A percentile compares a stretch with the other conserved stretches of the same genome.
phyloP scores from a whole-genome alignment of 495 filamentous ascomycete genomes.

The Neurospora hispaniola region DNA sequence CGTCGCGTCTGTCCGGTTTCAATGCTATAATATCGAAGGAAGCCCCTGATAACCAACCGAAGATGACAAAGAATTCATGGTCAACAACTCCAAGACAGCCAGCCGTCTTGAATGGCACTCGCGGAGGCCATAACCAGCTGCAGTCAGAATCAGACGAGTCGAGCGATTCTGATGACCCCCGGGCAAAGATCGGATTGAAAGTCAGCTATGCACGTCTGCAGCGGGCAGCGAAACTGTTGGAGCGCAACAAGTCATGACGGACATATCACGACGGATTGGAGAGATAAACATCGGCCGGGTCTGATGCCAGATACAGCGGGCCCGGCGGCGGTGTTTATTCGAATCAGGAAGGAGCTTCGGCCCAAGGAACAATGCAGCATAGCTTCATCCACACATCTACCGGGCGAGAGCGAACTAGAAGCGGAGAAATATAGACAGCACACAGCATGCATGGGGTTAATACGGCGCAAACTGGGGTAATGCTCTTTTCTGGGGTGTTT shows the following conservation, averaged over 20 bases:
- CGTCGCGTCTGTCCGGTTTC: not conserved
- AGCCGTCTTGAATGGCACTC: not conserved
- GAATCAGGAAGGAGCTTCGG: not conserved
- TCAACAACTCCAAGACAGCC: not conserved
- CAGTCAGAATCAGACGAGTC: not conserved
- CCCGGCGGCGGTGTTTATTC: not conserved
- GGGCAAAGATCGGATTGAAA: not conserved
- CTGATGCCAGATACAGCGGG: not conserved
- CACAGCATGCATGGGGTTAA: not conserved
- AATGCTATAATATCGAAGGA: constrained; percentile 1
- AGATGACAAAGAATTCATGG: not conserved
- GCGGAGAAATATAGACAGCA: not conserved
- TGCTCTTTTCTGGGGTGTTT: not conserved
- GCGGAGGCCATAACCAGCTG: not conserved
- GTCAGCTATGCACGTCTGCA: constrained; percentile 12
- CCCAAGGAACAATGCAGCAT: not conserved
- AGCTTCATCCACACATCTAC: not conserved
- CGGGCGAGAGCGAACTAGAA: not conserved
- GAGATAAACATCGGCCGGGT: not conserved
- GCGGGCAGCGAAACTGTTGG: constrained; percentile 15
- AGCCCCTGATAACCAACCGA: not conserved
- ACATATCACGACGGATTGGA: not conserved
- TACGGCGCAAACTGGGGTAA: not conserved
- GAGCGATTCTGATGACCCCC: constrained; percentile 9
- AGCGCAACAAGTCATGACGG: constrained; percentile 2